Evolutionary conservation across 805 yeast species (phyloP).

Genomic region (Diddensiella caesifluorescens): DNA sequence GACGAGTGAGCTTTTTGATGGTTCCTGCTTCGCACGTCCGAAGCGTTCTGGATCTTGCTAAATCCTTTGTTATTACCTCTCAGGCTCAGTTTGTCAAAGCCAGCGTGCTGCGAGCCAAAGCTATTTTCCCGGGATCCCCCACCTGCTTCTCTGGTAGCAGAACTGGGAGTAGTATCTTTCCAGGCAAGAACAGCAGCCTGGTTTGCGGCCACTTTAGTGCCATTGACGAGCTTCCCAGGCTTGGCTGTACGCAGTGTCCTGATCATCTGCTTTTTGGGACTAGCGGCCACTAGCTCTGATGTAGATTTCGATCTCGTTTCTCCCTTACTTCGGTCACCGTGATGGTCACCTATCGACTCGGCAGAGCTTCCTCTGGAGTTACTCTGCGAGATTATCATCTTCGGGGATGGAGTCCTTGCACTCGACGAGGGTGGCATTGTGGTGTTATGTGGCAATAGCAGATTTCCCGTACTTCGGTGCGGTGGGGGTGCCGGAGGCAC

Average conservation of each 20-base stretch:
- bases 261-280: constrained; percentile 18
- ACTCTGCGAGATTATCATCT: no score
- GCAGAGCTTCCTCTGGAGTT: constrained; percentile 4
- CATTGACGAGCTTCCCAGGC: constrained; percentile 14
- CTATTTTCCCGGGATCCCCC: constrained; percentile 1
- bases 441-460: no score
- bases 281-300: constrained; percentile 6
- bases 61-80: constrained; percentile 15
- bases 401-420: no score
- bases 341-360: constrained; percentile 3
- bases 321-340: neutral
- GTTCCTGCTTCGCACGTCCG: neutral
- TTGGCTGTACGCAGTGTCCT: constrained; percentile 22
- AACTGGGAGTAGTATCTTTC: constrained; percentile 9
- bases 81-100: constrained; percentile 11
- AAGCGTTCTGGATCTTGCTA: constrained; percentile 9
- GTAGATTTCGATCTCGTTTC: constrained; percentile 7
- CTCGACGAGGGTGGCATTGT: neutral
- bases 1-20: neutral
- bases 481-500: constrained; percentile 1
- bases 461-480: neutral
- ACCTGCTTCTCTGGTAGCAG: neutral
- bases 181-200: constrained; percentile 26
- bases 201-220: constrained; percentile 10
- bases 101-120: constrained; percentile 2